Percentiles rank a stretch among this genome's conserved stretches.
Conservation (phyloP, 805 yeast genomes). For the Kuraishia hungarica region DNA sequence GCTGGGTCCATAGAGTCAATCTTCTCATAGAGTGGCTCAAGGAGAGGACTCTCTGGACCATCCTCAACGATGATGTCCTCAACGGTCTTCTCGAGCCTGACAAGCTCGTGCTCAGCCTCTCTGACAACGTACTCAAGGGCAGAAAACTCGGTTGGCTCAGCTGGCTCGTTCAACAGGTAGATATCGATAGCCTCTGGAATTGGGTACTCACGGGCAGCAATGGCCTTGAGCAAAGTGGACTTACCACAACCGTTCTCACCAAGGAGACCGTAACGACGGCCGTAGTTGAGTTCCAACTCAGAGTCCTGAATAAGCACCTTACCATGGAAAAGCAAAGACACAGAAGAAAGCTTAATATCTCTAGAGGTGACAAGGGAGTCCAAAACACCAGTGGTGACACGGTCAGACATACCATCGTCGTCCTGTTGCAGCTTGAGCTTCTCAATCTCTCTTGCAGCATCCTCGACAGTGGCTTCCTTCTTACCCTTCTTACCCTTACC, state of each 20-base stretch:
- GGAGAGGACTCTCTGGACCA: slow-evolving; percentile 84
- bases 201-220: slow-evolving; percentile 96
- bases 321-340: slow-evolving; percentile 93
- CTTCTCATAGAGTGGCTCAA: slow-evolving; percentile 89
- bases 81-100: slow-evolving; percentile 82
- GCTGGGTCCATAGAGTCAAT: slow-evolving; percentile 94
- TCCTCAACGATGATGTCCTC: slow-evolving; percentile 84
- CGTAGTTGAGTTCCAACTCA: slow-evolving; percentile 85
- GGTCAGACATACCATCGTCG: slow-evolving; percentile 88
- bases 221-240: slow-evolving; percentile 85
- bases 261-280: slow-evolving; percentile 93
- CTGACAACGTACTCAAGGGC: slow-evolving; percentile 95
- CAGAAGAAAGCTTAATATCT: slow-evolving; percentile 86
- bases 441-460: slow-evolving; percentile 64
- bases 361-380: slow-evolving; percentile 84
- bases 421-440: slow-evolving; percentile 90
- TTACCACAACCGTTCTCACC: slow-evolving; percentile 99
- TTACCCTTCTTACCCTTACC: slow-evolving; percentile 62
- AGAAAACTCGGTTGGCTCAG: slow-evolving; percentile 84
- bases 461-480: slow-evolving; percentile 50
- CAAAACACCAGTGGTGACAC: slow-evolving; percentile 96
- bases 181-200: slow-evolving; percentile 88
- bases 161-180: slow-evolving; percentile 94
- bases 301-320: slow-evolving; percentile 93
- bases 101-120: slow-evolving; percentile 91